These are phyloP conservation scores for Ramalina intermedia DNA, from an alignment of 495 filamentous ascomycete species.

Conservation along the genomic window DNA sequence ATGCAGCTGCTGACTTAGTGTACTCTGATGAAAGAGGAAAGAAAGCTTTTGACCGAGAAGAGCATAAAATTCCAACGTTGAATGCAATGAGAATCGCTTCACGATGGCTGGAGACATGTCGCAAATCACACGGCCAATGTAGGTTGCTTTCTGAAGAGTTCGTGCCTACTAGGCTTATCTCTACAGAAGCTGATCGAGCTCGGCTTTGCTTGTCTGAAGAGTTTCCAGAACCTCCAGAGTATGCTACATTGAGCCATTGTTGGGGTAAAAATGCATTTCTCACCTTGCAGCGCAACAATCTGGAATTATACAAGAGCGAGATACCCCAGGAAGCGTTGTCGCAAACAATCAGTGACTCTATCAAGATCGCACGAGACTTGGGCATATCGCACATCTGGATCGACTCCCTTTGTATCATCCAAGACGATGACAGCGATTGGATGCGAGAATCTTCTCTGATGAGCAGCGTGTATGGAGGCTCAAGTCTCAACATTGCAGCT, in stretches of 20 bases:
- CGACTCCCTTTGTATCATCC: constrained; percentile 3
- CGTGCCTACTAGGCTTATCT: too few relatives aligned
- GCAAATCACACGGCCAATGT: too few relatives aligned
- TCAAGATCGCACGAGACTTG: constrained; percentile 2
- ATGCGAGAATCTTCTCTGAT: constrained; percentile 1
- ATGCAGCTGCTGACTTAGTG: too few relatives aligned
- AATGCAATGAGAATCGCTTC: too few relatives aligned
- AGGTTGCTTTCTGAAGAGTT: too few relatives aligned
- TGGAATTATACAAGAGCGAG: neutral
- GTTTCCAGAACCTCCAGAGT: neutral
- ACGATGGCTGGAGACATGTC: too few relatives aligned
- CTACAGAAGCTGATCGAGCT: too few relatives aligned
- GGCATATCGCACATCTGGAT: constrained; percentile 7
- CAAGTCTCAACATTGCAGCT: constrained; percentile 4
- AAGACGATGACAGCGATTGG: constrained; percentile 1
- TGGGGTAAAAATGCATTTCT: constrained; percentile 7
- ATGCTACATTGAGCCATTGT: constrained; percentile 10
- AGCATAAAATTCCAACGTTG: too few relatives aligned
- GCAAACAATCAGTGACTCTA: constrained; percentile 8
- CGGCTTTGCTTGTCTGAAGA: too few relatives aligned
- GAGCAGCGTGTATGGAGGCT: constrained; percentile 1
- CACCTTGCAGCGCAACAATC: neutral
- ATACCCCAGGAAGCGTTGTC: neutral
- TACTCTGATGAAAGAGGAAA: too few relatives aligned
- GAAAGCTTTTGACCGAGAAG: too few relatives aligned